Conservation (phyloP, 2,329 filamentous ascomycete species). For the Calonectria pseudoreteaudii region DNA sequence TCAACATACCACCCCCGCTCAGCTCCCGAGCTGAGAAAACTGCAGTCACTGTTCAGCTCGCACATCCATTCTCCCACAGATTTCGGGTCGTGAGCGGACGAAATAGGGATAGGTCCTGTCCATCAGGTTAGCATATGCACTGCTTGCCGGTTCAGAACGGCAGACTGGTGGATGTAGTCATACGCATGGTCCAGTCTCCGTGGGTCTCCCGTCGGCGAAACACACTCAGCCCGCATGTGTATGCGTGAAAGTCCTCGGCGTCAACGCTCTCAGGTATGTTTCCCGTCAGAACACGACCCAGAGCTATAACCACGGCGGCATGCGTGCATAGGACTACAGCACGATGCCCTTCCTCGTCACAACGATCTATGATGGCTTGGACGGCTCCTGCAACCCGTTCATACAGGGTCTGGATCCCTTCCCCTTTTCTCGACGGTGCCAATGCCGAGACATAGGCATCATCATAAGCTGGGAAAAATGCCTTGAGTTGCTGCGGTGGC, state of each 20-base stretch:
- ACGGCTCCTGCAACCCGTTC: slow-evolving; percentile 80
- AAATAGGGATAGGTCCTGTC: slow-evolving; percentile 25
- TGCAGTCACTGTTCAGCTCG: slow-evolving; percentile 84
- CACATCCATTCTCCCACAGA: slow-evolving; percentile 82
- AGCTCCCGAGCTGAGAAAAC: slow-evolving; percentile 81
- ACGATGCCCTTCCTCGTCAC: slow-evolving; percentile 77
- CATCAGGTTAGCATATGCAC: slow-evolving; percentile 26
- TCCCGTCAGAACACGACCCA: slow-evolving; percentile 86
- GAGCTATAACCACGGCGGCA: slow-evolving; percentile 88
- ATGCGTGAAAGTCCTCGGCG: slow-evolving; percentile 85
- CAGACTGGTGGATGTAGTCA: slow-evolving; percentile 24
- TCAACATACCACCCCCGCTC: slow-evolving; percentile 85
- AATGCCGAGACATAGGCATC: slow-evolving; percentile 71
- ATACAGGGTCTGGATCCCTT: slow-evolving; percentile 84
- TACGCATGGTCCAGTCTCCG: slow-evolving; percentile 25
- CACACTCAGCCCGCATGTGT: slow-evolving; percentile 82
- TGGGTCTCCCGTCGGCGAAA: slow-evolving; percentile 56
- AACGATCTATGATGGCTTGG: slow-evolving; percentile 75
- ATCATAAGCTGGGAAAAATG: slow-evolving; percentile 75
- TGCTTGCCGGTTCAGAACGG: not conserved
- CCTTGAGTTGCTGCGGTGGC: slow-evolving; percentile 68
- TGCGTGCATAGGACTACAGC: slow-evolving; percentile 88
- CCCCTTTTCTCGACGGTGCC: slow-evolving; percentile 77
- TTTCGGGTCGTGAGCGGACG: slow-evolving; percentile 21
- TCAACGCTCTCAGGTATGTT: slow-evolving; percentile 77